A percentile compares a stretch with the other conserved stretches of the same genome.
phyloP scores from a whole-genome alignment of 805 yeast species.

The Nakazawaea wyomingensis region DNA sequence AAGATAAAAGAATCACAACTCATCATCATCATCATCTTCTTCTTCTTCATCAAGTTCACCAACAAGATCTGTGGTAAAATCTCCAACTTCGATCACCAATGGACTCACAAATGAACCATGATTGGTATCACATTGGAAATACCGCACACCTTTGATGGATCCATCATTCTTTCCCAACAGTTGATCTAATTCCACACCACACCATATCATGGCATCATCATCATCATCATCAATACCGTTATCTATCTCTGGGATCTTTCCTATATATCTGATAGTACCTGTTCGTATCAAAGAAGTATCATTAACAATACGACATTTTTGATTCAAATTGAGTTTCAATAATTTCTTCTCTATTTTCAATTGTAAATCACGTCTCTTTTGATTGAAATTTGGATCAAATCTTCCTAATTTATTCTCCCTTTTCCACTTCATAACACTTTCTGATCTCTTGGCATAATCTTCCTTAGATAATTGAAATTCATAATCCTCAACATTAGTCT shows the following conservation, averaged over 20 bases:
- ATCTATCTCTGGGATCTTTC: conserved; percentile 58
- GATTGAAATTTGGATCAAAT: conserved; percentile 49
- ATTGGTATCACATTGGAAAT: conserved; percentile 49
- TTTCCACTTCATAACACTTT: conserved; percentile 78
- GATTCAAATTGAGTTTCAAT: conserved; percentile 36
- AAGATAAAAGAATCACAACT: conserved; percentile 30
- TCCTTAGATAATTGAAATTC: conserved; percentile 48
- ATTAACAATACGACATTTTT: conserved; percentile 44
- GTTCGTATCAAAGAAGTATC: conserved; percentile 42
- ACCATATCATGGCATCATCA: conserved; percentile 50
- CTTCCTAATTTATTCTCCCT: conserved; percentile 62
- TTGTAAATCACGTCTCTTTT: conserved; percentile 21
- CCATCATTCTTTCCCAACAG: conserved; percentile 90
- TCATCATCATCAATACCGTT: too few relatives aligned
- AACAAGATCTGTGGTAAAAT: too few relatives aligned
- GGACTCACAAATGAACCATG: conserved; percentile 84
- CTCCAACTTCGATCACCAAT: conserved; percentile 60
- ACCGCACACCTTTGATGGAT: conserved; percentile 48
- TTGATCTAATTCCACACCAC: conserved; percentile 81
- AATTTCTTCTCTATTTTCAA: conserved; percentile 27
- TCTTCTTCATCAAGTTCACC: conserved; percentile 29
- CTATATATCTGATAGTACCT: conserved; percentile 70
- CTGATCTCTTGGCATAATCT: conserved; percentile 53
- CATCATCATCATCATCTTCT: conserved; percentile 38
- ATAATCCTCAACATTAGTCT: conserved; percentile 25